Evolutionary conservation across 2,329 filamentous ascomycete genomes (phyloP), one percentile per base, ranked within the genome.

Genomic region (Sarocladium strictum): DNA sequence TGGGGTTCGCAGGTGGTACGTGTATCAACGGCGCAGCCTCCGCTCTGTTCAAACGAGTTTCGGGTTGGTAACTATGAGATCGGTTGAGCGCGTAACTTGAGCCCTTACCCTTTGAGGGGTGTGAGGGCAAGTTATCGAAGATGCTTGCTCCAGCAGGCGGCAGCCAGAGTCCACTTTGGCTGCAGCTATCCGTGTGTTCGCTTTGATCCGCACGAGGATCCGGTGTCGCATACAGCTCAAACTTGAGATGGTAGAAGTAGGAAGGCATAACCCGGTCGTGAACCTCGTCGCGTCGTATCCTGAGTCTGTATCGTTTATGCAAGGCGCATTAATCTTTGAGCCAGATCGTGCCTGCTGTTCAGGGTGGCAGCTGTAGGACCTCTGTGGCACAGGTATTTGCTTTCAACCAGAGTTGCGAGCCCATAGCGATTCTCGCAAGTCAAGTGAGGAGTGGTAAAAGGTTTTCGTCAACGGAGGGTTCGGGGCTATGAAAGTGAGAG

Each of bases 231-330:
- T 86, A 86, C 40, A 86, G 74, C 70, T 87, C 84, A 62, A 87
- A 78, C 61, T 80, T 84, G n/a, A 87, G 64, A 61, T 86, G 83
- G 62, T 86, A 86, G 59, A 80, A 81, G 65, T 84, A 85, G 27
- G 77, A 76, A 72, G 78, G 77, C 81, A 84, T 84, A 71, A 64
- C 72, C 66, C 65, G 57, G 29, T 29, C 47, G 19, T 55, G 17
- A 6, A 37, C 12, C 19, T 32, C 17, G 33, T 24, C 15, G 19
- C 17, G 33, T 40, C 21, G 19, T 32, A 32, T 12, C 29, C 7
- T 32, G 29, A 6, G 29, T n/a, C n/a, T n/a, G n/a, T n/a, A n/a
- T n/a, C n/a, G n/a, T n/a, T n/a, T n/a, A n/a, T 32, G 29, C 7
- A 32, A 6, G 29, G 6, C 7, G 29, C 7, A 32, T 6, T 32